phyloP scores from a whole-genome alignment of 73 alveolate species.

The Tetrahymena borealis region DNA sequence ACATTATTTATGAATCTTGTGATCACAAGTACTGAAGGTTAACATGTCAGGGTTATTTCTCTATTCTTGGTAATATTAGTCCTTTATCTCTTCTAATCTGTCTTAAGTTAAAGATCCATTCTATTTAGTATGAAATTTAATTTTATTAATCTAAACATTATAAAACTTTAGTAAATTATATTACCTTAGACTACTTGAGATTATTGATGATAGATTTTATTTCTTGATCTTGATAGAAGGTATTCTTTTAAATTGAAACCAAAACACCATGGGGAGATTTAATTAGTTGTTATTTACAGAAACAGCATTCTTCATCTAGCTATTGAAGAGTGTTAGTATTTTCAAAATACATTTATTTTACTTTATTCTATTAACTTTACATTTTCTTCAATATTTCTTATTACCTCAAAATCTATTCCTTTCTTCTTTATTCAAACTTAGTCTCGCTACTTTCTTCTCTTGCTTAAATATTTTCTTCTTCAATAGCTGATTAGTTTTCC shows the following conservation, averaged over 20 bases:
- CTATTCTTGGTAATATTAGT: not conserved
- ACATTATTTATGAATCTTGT: not conserved
- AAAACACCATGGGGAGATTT: not conserved
- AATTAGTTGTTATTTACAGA: not conserved
- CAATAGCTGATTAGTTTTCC: not conserved
- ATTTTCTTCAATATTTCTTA: not conserved
- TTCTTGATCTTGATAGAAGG: not conserved
- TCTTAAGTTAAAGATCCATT: not conserved
- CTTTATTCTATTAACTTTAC: not conserved
- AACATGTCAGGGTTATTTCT: not conserved
- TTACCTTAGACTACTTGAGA: not conserved
- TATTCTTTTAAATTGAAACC: not conserved
- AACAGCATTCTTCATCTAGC: not conserved
- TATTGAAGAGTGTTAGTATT: not conserved
- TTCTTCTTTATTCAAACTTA: not conserved
- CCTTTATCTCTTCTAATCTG: not conserved
- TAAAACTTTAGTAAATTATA: not conserved
- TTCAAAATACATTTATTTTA: not conserved
- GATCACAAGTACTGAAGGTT: not conserved
- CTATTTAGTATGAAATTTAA: not conserved
- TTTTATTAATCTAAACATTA: too few relatives aligned
- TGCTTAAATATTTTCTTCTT: not conserved
- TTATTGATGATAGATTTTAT: not conserved
- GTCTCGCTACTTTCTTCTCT: not conserved
- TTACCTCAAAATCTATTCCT: not conserved